Percentiles rank a stretch among this genome's conserved stretches.
These are phyloP conservation scores for Crotalaria pallida DNA, from an alignment of 306 rosid species.

Conservation along the genomic window DNA sequence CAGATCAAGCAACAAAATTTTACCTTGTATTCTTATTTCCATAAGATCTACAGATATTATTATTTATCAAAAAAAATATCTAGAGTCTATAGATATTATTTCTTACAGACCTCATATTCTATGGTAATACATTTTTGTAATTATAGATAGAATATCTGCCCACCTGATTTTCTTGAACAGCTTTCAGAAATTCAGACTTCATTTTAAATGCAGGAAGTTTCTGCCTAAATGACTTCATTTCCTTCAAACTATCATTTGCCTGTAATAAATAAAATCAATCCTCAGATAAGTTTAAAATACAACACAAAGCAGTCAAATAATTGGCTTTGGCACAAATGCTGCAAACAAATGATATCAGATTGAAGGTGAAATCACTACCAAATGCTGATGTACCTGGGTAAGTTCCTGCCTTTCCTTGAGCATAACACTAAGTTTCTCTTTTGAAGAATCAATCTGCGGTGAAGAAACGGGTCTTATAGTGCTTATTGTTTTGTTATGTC, in stretches of 20 bases:
- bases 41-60: slow-evolving; percentile 13
- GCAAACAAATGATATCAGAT: background rate
- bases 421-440: slow-evolving; percentile 53
- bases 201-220: slow-evolving; percentile 80
- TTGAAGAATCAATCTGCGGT: slow-evolving; percentile 41
- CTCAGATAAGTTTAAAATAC: slow-evolving; percentile 5
- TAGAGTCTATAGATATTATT: slow-evolving; percentile 12
- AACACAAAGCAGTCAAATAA: slow-evolving; percentile 11
- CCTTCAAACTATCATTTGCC: slow-evolving; percentile 55
- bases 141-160: slow-evolving; percentile 8
- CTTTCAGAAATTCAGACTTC: slow-evolving; percentile 76
- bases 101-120: background rate
- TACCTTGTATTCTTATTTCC: background rate
- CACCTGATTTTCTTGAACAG: slow-evolving; percentile 85
- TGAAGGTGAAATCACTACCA: slow-evolving; percentile 4
- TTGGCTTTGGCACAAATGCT: slow-evolving; percentile 7
- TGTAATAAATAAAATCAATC: slow-evolving; percentile 29
- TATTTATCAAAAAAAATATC: too few species aligned
- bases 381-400: slow-evolving; percentile 46
- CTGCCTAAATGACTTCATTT: slow-evolving; percentile 72
- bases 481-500: slow-evolving; percentile 34
- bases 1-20: slow-evolving; percentile 1
- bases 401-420: slow-evolving; percentile 74
- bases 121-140: background rate
- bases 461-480: slow-evolving; percentile 26